Base-by-base conservation (phyloP, 2,329 filamentous ascomycete genomes). In the Stylonectria norvegica region DNA sequence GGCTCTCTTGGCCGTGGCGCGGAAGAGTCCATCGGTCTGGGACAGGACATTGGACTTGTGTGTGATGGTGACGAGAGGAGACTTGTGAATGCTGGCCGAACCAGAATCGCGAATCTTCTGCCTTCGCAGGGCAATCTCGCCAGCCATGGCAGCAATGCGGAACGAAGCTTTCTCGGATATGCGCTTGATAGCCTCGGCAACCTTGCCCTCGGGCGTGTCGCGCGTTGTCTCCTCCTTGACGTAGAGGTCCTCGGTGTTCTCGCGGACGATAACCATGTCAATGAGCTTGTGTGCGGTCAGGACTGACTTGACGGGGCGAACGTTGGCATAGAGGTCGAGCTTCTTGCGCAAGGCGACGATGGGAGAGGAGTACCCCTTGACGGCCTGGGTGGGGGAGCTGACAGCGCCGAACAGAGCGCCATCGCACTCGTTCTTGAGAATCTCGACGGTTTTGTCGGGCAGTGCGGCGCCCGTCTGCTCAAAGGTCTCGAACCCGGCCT, bases 191-290 rank as follows among this genome's bases (percentile, higher is more conserved):
- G 93, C 93, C 72, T 97, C 91, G 50, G 93, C 91, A 42, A 97
- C 86, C 71, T 89, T 90, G 66, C 85, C 83, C 45, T 87, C 78
- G 23, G 83, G 73, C 20, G 78, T 81, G 38, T 87, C 79, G 63
- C 80, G 84, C 16, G 89, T 96, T 65, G 76, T 84, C 73, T 98
- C 93, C 66, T 97, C 86, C 73, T 97, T 97, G 57, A 98, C 91
- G 69, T 95, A 95, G 28, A 98, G 78, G 65, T 98, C 93, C 72
- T 98, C 93, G 20, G 93, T 98, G 75, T 98, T 98, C 71, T 98
- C 93, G 52, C 93, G 87, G 40, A 97, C 93, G 59, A 97, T 98
- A 60, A 98, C 93, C 66, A 98, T 85, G 70, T 98, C 93, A 60
- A 96, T 89, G 49, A 86, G 85, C 58, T 75, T 77, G 32, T 68